Evolutionary conservation across 2,329 filamentous ascomycete genomes (phyloP).

Genomic region (Mariannaea sp.): DNA sequence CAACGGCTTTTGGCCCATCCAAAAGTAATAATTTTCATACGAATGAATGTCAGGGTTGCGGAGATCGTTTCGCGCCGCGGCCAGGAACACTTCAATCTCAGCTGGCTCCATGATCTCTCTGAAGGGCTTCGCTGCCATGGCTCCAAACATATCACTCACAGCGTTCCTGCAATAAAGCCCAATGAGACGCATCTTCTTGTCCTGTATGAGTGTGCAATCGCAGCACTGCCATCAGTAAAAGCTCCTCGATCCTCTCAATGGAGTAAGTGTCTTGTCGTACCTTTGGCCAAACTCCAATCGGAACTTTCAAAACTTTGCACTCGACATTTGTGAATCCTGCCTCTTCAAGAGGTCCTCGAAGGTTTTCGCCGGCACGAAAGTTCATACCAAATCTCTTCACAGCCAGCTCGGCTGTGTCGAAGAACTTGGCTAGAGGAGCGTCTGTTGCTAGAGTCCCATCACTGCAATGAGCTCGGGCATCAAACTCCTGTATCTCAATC

Average conservation of each 20-base stretch:
- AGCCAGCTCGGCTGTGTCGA: constrained; percentile 28
- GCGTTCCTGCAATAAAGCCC: constrained; percentile 27
- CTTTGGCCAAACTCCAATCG: constrained; percentile 32
- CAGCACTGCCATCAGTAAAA: not conserved
- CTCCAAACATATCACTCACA: constrained; percentile 32
- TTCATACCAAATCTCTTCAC: constrained; percentile 43
- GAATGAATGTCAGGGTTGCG: constrained; percentile 21
- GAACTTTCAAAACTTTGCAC: constrained; percentile 30
- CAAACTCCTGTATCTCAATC: constrained; percentile 44
- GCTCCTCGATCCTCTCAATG: too few relatives aligned
- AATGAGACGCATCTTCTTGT: constrained; percentile 29
- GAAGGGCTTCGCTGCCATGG: constrained; percentile 32
- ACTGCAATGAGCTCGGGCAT: constrained; percentile 45
- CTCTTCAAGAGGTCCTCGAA: constrained; percentile 18
- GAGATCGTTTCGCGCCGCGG: constrained; percentile 25
- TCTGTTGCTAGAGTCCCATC: constrained; percentile 44
- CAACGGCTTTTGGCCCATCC: constrained; percentile 29
- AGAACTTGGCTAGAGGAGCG: constrained; percentile 38
- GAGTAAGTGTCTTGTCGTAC: not conserved
- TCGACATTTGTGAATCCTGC: constrained; percentile 27
- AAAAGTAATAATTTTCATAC: constrained; percentile 36
- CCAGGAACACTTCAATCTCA: constrained; percentile 29
- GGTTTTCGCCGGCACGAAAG: constrained; percentile 31
- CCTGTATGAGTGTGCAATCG: not conserved
- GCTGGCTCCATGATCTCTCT: constrained; percentile 22